These are phyloP conservation scores for Nicotiana tomentosiformis DNA, from an alignment of 257 asterid species.

Conservation along the genomic window DNA sequence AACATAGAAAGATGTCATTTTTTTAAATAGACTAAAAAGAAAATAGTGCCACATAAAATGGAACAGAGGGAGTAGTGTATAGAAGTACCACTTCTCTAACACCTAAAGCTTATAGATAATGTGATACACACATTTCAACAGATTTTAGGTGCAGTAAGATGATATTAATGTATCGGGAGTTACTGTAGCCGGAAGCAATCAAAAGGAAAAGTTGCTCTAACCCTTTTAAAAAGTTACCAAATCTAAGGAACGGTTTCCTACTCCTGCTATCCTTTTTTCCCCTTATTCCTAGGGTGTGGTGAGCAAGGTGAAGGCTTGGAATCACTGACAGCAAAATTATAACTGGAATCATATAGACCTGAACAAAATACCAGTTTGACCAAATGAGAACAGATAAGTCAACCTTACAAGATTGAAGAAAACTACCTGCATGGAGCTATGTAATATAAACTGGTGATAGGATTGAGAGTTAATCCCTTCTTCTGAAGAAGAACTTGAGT, in stretches of 20 bases:
- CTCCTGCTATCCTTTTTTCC: neutral
- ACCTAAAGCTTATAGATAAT: neutral
- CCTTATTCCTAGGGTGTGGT: neutral
- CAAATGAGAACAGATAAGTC: slow-evolving; percentile 3
- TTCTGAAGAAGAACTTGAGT: slow-evolving; percentile 98
- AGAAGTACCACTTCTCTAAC: neutral
- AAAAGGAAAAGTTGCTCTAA: neutral
- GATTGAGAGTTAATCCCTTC: slow-evolving; percentile 88
- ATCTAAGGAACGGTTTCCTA: neutral
- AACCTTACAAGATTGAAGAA: slow-evolving; percentile 18
- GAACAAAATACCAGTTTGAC: neutral
- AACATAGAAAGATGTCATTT: no score
- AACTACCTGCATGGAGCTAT: slow-evolving; percentile 98
- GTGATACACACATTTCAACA: neutral
- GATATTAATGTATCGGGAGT: neutral
- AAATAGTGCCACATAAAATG: no score
- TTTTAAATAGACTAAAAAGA: no score
- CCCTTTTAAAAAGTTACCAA: neutral
- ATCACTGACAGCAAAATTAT: neutral
- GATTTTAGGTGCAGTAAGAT: neutral
- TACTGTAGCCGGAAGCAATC: neutral
- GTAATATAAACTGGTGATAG: slow-evolving; percentile 92
- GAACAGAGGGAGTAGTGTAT: neutral
- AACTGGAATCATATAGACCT: neutral
- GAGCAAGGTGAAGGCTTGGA: neutral